phyloP scores from a whole-genome alignment of 1,139 yeast species.

The Taphrina populina region DNA sequence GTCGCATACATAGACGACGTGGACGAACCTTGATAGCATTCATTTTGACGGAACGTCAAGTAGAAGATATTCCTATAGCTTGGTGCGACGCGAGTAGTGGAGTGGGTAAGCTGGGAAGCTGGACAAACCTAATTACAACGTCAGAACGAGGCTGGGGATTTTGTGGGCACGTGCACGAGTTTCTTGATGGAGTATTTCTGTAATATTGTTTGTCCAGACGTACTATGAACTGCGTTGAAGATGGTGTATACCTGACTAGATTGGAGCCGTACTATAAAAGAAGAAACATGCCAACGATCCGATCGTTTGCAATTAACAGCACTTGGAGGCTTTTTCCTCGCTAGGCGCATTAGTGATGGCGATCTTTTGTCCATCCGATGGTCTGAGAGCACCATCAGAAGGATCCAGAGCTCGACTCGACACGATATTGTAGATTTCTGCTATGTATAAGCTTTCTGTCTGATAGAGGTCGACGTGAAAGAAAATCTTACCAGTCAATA shows the following conservation, averaged over 20 bases:
- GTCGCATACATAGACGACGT: background rate
- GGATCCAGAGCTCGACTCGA: slow-evolving; percentile 83
- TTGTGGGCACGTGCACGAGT: no score
- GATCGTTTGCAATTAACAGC: slow-evolving; percentile 37
- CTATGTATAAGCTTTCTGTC: slow-evolving; percentile 48
- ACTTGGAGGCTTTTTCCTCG: slow-evolving; percentile 50
- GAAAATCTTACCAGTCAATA: slow-evolving; percentile 44
- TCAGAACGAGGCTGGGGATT: no score
- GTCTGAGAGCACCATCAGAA: slow-evolving; percentile 54
- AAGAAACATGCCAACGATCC: background rate
- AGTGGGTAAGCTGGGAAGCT: no score
- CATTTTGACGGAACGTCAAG: no score
- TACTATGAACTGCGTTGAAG: no score
- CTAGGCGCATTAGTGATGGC: slow-evolving; percentile 91
- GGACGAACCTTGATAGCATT: slow-evolving; percentile 19
- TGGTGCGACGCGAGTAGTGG: background rate
- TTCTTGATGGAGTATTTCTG: no score
- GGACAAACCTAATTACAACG: no score
- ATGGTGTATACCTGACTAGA: no score
- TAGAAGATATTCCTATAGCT: background rate
- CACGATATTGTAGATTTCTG: slow-evolving; percentile 90
- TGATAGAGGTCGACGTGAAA: background rate
- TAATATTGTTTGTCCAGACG: no score
- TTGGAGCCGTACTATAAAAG: background rate
- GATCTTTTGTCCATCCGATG: slow-evolving; percentile 81